Evolutionary conservation across 495 filamentous ascomycete species (phyloP).

Genomic region (Thozetella sp.): DNA sequence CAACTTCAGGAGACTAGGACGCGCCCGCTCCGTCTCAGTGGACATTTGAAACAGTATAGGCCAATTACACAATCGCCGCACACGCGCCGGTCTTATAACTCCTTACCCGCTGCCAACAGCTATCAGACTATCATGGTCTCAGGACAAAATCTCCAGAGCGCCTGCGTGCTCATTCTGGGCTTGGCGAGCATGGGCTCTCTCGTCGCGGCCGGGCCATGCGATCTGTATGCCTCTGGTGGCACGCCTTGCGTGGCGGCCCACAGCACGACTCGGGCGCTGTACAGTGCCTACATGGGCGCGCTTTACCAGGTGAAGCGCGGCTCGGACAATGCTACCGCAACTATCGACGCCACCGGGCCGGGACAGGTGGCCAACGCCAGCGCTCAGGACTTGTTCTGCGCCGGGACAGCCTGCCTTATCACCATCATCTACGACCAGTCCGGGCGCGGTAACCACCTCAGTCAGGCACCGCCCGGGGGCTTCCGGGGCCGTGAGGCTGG

Average conservation of each 20-base stretch:
- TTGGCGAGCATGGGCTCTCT: slow-evolving; percentile 40
- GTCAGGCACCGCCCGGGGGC: slow-evolving; percentile 55
- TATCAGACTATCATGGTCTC: too few species aligned
- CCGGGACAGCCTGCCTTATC: slow-evolving; percentile 58
- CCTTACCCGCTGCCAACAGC: too few species aligned
- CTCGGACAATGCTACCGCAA: slow-evolving; percentile 48
- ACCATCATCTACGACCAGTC: slow-evolving; percentile 64
- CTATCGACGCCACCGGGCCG: slow-evolving; percentile 46
- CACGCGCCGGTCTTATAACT: too few species aligned
- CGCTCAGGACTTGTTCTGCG: slow-evolving; percentile 59
- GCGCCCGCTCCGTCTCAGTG: too few species aligned
- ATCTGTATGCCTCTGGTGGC: slow-evolving; percentile 52
- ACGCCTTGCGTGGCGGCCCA: slow-evolving; percentile 61
- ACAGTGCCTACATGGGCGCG: slow-evolving; percentile 47
- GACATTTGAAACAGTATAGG: too few species aligned
- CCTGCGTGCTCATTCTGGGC: too few species aligned
- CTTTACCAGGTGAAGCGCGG: slow-evolving; percentile 58
- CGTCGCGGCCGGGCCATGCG: slow-evolving; percentile 53
- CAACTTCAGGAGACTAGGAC: too few species aligned
- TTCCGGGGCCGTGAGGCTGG: slow-evolving; percentile 50
- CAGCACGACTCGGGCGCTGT: slow-evolving; percentile 60
- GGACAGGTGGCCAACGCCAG: slow-evolving; percentile 57
- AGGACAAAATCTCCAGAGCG: too few species aligned
- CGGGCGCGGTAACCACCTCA: slow-evolving; percentile 56
- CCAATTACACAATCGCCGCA: too few species aligned